Conservation (phyloP, 106 monocot species). For the Dendrobium nobile region DNA sequence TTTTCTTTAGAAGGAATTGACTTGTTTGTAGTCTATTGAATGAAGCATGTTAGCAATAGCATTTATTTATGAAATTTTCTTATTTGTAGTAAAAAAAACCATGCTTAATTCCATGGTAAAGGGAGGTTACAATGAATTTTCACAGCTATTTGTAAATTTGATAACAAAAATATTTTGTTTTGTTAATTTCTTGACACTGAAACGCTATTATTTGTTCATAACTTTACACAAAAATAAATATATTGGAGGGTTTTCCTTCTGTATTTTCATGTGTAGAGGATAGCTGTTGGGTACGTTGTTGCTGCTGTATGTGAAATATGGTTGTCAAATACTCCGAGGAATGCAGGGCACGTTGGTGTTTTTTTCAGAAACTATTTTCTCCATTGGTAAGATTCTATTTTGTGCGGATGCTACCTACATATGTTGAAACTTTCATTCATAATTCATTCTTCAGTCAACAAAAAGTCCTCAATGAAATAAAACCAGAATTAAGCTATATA, state of each 20-base stretch:
- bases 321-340: conserved; percentile 28
- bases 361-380: conserved; percentile 39
- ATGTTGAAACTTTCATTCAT: not conserved
- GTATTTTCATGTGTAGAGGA: conserved; percentile 38
- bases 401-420: not conserved
- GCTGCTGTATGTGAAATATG: conserved; percentile 95
- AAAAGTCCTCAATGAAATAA: not conserved
- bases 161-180: not conserved
- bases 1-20: too few species aligned
- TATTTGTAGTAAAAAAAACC: too few species aligned
- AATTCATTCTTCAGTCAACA: not conserved
- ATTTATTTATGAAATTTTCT: too few species aligned
- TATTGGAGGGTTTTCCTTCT: not conserved
- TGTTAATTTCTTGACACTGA: not conserved
- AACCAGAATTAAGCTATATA: not conserved
- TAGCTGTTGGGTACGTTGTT: conserved; percentile 69
- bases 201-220: not conserved
- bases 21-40: too few species aligned
- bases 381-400: conserved; percentile 41
- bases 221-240: not conserved
- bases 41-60: too few species aligned
- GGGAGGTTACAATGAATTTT: not conserved
- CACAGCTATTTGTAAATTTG: not conserved
- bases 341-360: conserved; percentile 6
- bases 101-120: not conserved